Conservation (phyloP, 768 basidiomycete genomes). For the Leccinum longicurvipes region DNA sequence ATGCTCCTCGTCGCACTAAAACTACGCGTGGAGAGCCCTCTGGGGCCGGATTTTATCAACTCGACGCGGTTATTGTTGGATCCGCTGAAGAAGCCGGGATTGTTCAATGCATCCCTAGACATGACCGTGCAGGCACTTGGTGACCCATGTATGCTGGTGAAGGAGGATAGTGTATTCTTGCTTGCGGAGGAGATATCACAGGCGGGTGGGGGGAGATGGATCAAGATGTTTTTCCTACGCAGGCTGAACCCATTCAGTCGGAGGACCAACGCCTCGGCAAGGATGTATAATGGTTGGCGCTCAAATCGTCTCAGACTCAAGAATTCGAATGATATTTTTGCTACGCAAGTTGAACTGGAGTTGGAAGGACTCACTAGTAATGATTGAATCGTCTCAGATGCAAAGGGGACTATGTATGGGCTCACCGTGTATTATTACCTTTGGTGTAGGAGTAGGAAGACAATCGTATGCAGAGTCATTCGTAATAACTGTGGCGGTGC, state of each 20-base stretch:
- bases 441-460: no score
- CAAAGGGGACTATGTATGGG: no score
- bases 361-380: no score
- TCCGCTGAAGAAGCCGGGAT: slow-evolving; percentile 6
- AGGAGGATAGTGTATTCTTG: neutral
- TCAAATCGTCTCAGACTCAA: neutral
- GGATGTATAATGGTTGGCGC: neutral
- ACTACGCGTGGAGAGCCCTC: slow-evolving; percentile 1
- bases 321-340: no score
- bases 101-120: slow-evolving; percentile 7
- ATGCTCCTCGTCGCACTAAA: slow-evolving; percentile 5
- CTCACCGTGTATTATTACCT: no score
- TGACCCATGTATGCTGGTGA: slow-evolving; percentile 6
- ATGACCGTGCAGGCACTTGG: neutral
- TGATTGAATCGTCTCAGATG: no score
- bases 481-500: slow-evolving; percentile 25
- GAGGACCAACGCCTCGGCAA: neutral
- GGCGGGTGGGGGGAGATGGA: neutral
- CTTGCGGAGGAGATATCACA: neutral
- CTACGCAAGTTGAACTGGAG: no score
- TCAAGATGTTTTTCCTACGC: neutral
- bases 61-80: slow-evolving; percentile 12
- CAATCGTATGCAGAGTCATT: no score
- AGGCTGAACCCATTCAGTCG: neutral
- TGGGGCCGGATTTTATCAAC: slow-evolving; percentile 9